Evolutionary conservation across 805 yeast species (phyloP).

Genomic region (Starmerella apis): DNA sequence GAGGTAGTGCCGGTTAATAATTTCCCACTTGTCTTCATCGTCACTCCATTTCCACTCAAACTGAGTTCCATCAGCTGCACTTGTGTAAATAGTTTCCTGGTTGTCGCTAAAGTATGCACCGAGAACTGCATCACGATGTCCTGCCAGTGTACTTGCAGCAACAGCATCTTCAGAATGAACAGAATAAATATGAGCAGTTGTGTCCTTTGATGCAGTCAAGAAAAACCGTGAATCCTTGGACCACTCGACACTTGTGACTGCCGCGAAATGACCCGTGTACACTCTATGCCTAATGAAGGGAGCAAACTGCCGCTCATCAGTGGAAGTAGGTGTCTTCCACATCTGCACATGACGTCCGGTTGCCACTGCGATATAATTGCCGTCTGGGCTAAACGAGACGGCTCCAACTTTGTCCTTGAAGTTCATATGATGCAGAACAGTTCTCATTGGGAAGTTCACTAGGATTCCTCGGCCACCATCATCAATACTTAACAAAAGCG

Average conservation of each 20-base stretch:
- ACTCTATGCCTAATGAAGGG: conserved; percentile 87
- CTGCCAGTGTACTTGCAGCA: conserved; percentile 79
- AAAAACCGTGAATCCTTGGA: conserved; percentile 82
- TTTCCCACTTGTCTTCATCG: conserved; percentile 54
- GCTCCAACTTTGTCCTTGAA: conserved; percentile 70
- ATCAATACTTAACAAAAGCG: conserved; percentile 73
- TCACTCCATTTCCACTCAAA: conserved; percentile 76
- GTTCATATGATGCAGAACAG: conserved; percentile 87
- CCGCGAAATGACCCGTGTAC: conserved; percentile 87
- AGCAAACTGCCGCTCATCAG: conserved; percentile 85
- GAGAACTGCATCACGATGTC: conserved; percentile 82
- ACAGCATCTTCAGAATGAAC: conserved; percentile 55
- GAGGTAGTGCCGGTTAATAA: conserved; percentile 65
- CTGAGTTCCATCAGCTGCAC: conserved; percentile 90
- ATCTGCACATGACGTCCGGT: conserved; percentile 73
- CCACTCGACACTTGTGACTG: conserved; percentile 72
- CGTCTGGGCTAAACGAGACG: conserved; percentile 79
- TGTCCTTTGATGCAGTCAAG: conserved; percentile 76
- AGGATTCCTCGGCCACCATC: conserved; percentile 87
- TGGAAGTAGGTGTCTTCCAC: conserved; percentile 78
- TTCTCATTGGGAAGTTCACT: conserved; percentile 71
- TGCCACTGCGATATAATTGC: conserved; percentile 76
- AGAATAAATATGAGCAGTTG: conserved; percentile 79
- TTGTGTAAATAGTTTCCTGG: conserved; percentile 83
- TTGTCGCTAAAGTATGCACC: conserved; percentile 77